Conservation (phyloP, 2,329 filamentous ascomycete genomes). For the Hypoxylon sp. region DNA sequence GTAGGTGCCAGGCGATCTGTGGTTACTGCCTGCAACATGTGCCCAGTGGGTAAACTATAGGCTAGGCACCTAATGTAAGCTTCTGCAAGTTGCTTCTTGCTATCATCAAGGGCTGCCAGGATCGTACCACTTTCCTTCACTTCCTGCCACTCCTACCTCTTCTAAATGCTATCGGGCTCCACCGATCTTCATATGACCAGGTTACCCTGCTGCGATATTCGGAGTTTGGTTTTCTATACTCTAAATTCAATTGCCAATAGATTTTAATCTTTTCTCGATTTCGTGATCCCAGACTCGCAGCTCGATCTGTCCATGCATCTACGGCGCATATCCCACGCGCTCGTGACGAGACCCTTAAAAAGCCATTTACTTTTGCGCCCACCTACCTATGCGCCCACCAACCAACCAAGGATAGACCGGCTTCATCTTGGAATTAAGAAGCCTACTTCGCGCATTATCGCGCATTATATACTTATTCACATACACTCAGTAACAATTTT, state of each 20-base stretch:
- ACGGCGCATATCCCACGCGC: conserved; percentile 30
- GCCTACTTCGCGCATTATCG: neutral
- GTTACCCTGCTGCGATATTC: conserved; percentile 36
- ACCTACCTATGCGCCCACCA: neutral
- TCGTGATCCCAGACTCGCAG: conserved; percentile 14
- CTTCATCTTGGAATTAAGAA: neutral
- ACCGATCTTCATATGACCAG: conserved; percentile 37
- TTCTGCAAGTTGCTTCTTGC: conserved; percentile 15
- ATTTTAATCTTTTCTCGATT: conserved; percentile 9
- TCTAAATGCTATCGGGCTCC: conserved; percentile 35
- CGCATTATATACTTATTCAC: neutral
- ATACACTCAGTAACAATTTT: neutral
- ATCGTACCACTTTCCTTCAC: conserved; percentile 42
- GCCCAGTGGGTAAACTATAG: neutral
- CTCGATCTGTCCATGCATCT: conserved; percentile 42
- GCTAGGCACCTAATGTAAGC: conserved; percentile 6
- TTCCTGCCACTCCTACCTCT: neutral
- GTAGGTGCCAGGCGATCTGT: conserved; percentile 11
- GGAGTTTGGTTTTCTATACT: conserved; percentile 38
- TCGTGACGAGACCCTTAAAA: conserved; percentile 27
- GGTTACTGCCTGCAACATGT: conserved; percentile 14
- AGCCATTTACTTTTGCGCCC: neutral
- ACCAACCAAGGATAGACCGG: neutral
- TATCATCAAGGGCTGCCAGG: conserved; percentile 13
- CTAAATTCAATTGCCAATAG: conserved; percentile 40